Conservation (phyloP, 2,329 filamentous ascomycete species). For the Gaeumannomyces tritici region DNA sequence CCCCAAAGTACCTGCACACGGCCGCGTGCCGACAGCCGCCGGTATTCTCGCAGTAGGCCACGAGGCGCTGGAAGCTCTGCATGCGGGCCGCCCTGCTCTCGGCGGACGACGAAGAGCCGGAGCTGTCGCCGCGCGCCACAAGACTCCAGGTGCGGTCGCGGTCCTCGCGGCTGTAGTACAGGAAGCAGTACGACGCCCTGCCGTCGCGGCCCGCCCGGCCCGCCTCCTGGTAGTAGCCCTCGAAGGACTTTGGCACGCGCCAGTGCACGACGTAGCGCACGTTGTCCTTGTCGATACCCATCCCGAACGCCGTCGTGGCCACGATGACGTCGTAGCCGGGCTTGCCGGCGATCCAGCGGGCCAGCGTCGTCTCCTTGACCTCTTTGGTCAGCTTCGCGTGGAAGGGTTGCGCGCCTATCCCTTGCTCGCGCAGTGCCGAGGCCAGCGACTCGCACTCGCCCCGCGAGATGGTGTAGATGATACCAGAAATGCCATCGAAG, state of each 20-base stretch:
- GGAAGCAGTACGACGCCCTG: constrained; percentile 74
- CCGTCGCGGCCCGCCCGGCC: constrained; percentile 85
- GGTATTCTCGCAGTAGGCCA: constrained; percentile 74
- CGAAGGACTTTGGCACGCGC: constrained; percentile 88
- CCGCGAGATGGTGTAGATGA: constrained; percentile 73
- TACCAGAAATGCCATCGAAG: constrained; percentile 58
- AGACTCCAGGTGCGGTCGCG: constrained; percentile 60
- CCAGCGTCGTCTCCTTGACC: constrained; percentile 61
- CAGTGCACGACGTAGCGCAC: constrained; percentile 94
- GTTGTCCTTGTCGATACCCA: constrained; percentile 95
- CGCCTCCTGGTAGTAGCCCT: constrained; percentile 93
- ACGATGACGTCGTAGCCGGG: constrained; percentile 84
- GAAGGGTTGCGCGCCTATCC: constrained; percentile 65
- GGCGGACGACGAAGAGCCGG: constrained; percentile 1
- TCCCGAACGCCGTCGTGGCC: constrained; percentile 91
- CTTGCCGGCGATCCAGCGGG: constrained; percentile 63
- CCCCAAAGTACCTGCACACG: constrained; percentile 72
- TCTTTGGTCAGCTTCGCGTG: constrained; percentile 60
- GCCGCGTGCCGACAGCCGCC: constrained; percentile 63
- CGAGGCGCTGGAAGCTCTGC: constrained; percentile 57
- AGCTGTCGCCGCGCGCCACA: constrained; percentile 34
- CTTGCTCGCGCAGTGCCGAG: constrained; percentile 52
- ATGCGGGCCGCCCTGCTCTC: constrained; percentile 41
- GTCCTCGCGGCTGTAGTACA: constrained; percentile 88
- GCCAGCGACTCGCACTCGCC: constrained; percentile 67